Conservation (phyloP, 2,329 filamentous ascomycete genomes). For the Acephala macrosclerotiorum region DNA sequence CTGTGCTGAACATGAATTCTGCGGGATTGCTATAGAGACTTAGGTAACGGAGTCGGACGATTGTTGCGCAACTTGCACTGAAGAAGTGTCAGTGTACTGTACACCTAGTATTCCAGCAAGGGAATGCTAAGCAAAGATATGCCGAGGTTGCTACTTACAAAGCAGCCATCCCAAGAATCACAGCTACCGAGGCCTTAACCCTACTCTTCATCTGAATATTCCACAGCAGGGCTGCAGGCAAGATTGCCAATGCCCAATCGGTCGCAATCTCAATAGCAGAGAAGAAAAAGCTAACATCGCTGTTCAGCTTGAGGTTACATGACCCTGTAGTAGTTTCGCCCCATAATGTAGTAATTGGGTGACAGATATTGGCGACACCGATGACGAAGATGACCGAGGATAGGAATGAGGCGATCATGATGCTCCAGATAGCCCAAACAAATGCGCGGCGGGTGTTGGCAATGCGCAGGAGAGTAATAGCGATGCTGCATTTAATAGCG, state of each 20-base stretch:
- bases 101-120: neutral
- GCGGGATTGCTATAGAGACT: constrained; percentile 48
- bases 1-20: constrained; percentile 51
- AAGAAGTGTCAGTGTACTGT: constrained; percentile 25
- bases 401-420: constrained; percentile 35
- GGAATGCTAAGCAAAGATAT: neutral
- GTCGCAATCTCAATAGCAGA: constrained; percentile 48
- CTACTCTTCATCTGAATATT: constrained; percentile 43
- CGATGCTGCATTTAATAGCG: constrained; percentile 43
- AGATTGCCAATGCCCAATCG: constrained; percentile 43
- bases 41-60: constrained; percentile 53
- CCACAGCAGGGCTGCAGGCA: constrained; percentile 46
- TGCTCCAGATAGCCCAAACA: constrained; percentile 39
- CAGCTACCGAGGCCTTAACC: constrained; percentile 36
- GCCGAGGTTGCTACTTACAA: constrained; percentile 43
- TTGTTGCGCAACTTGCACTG: constrained; percentile 47
- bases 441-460: constrained; percentile 42
- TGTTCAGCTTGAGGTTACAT: constrained; percentile 43
- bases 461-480: constrained; percentile 43
- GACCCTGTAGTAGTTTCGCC: constrained; percentile 39
- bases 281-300: constrained; percentile 45
- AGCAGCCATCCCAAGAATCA: constrained; percentile 47
- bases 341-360: constrained; percentile 44
- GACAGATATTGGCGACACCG: constrained; percentile 43
- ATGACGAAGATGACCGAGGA: constrained; percentile 42